phyloP scores from a whole-genome alignment of 371 early-diverging fungal genomes.

The Chytridium lagenaria region DNA sequence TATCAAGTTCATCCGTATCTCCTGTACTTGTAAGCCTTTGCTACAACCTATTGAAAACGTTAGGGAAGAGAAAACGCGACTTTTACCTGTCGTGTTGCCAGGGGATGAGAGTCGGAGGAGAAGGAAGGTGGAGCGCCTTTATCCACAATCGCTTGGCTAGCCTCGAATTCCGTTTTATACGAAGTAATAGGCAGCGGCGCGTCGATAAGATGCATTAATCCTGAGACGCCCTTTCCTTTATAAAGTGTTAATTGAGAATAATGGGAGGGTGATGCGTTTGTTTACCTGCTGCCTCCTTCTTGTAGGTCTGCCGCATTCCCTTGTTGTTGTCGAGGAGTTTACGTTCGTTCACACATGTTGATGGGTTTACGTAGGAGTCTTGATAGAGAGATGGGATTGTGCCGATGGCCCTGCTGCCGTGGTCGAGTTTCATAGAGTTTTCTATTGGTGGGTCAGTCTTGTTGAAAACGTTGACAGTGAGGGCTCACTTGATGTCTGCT shows the following conservation, averaged over 20 bases:
- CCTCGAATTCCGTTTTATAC: constrained; percentile 29
- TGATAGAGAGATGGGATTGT: constrained; percentile 31
- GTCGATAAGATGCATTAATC: constrained; percentile 30
- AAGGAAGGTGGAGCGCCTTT: constrained; percentile 30
- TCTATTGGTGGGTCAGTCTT: neutral
- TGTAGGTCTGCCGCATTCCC: constrained; percentile 21
- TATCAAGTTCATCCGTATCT: constrained; percentile 26
- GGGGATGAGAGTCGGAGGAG: constrained; percentile 22
- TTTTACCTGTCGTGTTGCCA: constrained; percentile 38
- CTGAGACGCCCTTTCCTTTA: constrained; percentile 22
- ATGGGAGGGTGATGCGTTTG: neutral
- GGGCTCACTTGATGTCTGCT: neutral
- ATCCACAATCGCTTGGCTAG: constrained; percentile 23
- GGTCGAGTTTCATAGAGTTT: neutral
- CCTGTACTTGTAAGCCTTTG: constrained; percentile 41
- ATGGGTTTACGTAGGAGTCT: constrained; percentile 31
- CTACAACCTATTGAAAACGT: constrained; percentile 28
- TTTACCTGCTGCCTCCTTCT: constrained; percentile 11
- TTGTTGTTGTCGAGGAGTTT: constrained; percentile 31
- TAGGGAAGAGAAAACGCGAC: neutral
- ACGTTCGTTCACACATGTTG: constrained; percentile 9
- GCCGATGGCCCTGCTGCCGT: neutral
- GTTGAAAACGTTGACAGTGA: neutral
- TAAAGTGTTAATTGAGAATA: neutral
- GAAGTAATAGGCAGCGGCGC: constrained; percentile 22